Evolutionary conservation across 805 yeast species (phyloP), one percentile per base, ranked within the genome.

Genomic region (Candida nitratophila): DNA sequence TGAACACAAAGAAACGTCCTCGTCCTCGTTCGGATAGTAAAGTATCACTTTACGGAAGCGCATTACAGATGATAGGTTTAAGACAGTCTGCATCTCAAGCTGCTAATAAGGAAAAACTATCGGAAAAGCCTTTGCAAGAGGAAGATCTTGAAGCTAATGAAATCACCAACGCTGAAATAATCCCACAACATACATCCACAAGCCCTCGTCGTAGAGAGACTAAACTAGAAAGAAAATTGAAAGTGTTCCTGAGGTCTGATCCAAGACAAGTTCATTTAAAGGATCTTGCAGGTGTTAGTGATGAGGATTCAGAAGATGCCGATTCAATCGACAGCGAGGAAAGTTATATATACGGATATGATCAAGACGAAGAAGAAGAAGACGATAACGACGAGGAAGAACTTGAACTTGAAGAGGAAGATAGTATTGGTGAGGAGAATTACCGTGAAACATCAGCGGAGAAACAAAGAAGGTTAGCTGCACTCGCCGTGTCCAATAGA

Each of bases 1-100:
- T 90, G 42, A 86, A 82, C 54, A 74, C 77, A 32, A 60, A 59
- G 43, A 56, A 49, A 40, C 37, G 37, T 16, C 32, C 44, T 12
- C 17, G 32, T n/a, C 11, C 26, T 19, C 17, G 21, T 5, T n/a
- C 19, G 4, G 26, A 34, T 20, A 34, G 37, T 12, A 34, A 19
- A 20, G 24, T 20, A 4, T 46, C 44, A 19, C 41, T 45, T 14
- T 33, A 46, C 26, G 37, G 43, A 8, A 40, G 46, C 42, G 53
- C 66, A 2, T 32, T 62, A 41, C 47, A 53, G 16, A 39, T 54
- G 19, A 53, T 62, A 30, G 66, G 65, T 21, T 20, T 61, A 16
- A 49, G 27, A 50, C 47, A 30, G 53, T 46, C 10, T 46, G 21
- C 20, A 3, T 27, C 33, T 9, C 24, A 21, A 29, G 34, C 14